Evolutionary conservation across 352 stramenopile genomes (phyloP), one percentile per base, ranked within the genome.

Genomic region (Phytophthora cajani): DNA sequence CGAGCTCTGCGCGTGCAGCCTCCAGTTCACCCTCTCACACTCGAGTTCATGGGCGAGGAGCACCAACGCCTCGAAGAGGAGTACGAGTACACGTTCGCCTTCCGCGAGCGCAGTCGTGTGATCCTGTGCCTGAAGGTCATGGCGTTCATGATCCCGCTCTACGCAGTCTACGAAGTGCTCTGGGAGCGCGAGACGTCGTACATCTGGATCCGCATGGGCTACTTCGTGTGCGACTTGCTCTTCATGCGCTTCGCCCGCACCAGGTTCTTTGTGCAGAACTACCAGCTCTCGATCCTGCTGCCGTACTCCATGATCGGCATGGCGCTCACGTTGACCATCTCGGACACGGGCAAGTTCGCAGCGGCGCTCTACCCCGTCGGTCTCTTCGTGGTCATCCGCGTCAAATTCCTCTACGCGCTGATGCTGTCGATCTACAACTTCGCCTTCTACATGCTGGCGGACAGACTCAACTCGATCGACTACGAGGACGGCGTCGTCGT

Each of bases 31-130:
- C 88, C 88, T 1, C 73, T 96, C 14, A 94, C 88, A 1, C 64
- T 94, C 0, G 87, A 94, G 46, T 96, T 96, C 33, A 94, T 94
- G 87, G 88, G 88, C 1, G 88, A 96, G 49, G 79, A 94, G 55
- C 82, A 94, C 21, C 82, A 92, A 59, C 76, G 86, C 50, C 75
- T 96, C 5, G 87, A 96, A 58, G 74, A 59, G 32, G 85, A 94
- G 67, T 96, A 92, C 71, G 85, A 88, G 46, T 64, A 88, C 19
- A 89, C 79, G 0, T 96, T 96, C 74, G 78, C 86, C 0, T 80
- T 91, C 56, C 85, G 85, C 10, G 88, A 94, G 54, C 77, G 82
- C 7, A 61, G 77, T 21, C 87, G 88, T 21, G 79, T 94, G 10
- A 87, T 93, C 42, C 30, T 92, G 2, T 91, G 79, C 61, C 62